Evolutionary conservation across 2,329 filamentous ascomycete genomes (phyloP), one percentile per base, ranked within the genome.

Genomic region (Thelonectria rubi): DNA sequence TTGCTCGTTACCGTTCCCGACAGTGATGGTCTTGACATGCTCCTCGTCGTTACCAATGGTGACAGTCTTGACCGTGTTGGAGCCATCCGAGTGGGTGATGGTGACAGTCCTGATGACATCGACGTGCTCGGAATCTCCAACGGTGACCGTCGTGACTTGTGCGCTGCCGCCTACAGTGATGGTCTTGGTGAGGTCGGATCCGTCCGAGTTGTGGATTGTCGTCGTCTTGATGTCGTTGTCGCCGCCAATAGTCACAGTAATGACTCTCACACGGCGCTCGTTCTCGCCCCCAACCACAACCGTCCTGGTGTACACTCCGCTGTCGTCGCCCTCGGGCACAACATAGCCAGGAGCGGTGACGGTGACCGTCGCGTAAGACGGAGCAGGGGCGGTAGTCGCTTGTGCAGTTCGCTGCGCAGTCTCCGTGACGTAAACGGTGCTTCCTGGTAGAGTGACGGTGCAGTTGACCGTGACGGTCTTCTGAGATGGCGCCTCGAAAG

Each of bases 401-500:
- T 67, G 53, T 17, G 72, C 60, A 5, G 66, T 65, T 7, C 72
- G 61, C 15, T 69, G 60, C 50, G 70, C 57, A 24, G 64, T 71
- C 39, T 60, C 32, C 21, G 69, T 71, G 8, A 70, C 62, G 15
- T 69, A 69, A n/a, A 74, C 55, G 10, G 65, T 73, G 30, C 68
- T 55, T 6, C 66, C 70, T 10, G 67, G 55, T 7, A 65, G 21
- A 8, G 71, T 74, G 18, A 71, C 58, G 3, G 67, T 66, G n/a
- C 58, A 60, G 15, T 64, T 52, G 30, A 69, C 59, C 2, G 70
- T 75, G 8, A 75, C 63, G 17, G 74, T 77, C 49, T 74, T 64
- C 32, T 61, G 65, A 24, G 64, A 58, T 9, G 65, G 58, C 42
- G 66, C 34, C 6, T 45, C 61, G 12, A 53, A 37, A 17, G 67